Base-by-base conservation (phyloP, 768 basidiomycete genomes). In the Boletus rubroflammeus region DNA sequence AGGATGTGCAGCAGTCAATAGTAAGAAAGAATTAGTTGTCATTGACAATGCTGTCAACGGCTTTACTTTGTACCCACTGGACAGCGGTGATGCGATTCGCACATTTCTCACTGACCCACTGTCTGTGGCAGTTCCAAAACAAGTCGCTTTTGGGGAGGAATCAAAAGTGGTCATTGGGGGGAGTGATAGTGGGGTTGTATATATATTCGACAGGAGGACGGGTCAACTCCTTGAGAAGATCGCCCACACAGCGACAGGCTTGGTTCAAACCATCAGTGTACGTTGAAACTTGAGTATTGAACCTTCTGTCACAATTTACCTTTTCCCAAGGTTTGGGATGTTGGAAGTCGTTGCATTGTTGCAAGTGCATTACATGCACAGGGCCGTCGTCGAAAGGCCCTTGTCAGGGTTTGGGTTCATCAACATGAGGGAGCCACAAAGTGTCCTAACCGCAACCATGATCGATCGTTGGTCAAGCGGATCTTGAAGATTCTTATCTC, bases 111-210 rank as follows among this genome's bases (percentile, higher is more conserved):
- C 47, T 1, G 32, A 53, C 3, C 51, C 35, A 5, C 54, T 43
- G 6, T 23, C 17, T 1, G 48, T 57, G 6, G 25, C 17, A 1
- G 19, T 59, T 0, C 51, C 48, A 1, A 59, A 57, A 13, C 58
- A 59, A 39, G 58, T 59, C 4, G 23, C 45, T 1, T 59, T 59
- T 25, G 40, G 48, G 6, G 51, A 59, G 14, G 55, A 57, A 0
- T 9, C 43, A 8, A 59, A 32, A 13, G 43, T 57, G 3, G 21
- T 59, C 6, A 36, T 59, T 15, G 40, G 55, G 1, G 44, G 58
- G 5, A 57, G 58, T 21, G 51, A 59, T 19, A 15, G 19, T 26
- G 29, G 58, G 1, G 15, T 15, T 0, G 49, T 59, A 1, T 57
- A 57, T 6, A 8, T 59, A 3, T 59, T 57, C 5, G 48, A 59